These are phyloP conservation scores for Sanghuangporus baumii DNA, from an alignment of 1,284 basidiomycete genomes.

Conservation along the genomic window DNA sequence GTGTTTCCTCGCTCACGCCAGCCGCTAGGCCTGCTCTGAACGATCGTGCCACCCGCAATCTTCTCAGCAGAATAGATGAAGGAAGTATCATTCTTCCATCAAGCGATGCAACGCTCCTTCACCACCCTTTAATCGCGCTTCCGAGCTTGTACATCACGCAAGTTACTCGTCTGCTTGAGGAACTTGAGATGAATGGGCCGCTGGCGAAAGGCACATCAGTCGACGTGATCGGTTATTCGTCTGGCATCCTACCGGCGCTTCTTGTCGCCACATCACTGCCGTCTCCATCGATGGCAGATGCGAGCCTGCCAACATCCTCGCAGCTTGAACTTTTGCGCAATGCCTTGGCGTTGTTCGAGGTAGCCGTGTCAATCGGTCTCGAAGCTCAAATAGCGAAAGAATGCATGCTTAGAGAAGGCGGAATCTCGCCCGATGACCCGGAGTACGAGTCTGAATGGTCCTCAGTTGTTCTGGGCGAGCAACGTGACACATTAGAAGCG, in stretches of 20 bases:
- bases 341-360: constrained; percentile 11
- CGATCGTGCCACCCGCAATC: constrained; percentile 1
- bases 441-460: constrained; percentile 12
- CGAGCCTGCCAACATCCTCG: neutral
- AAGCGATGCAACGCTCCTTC: constrained; percentile 2
- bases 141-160: constrained; percentile 16
- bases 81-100: constrained; percentile 8
- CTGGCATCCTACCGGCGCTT: constrained; percentile 16
- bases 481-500: constrained; percentile 7
- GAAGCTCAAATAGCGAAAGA: constrained; percentile 11
- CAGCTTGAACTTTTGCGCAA: constrained; percentile 7
- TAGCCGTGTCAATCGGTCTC: constrained; percentile 9
- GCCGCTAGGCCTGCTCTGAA: neutral
- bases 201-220: neutral
- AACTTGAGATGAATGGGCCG: neutral
- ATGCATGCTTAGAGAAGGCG: constrained; percentile 5
- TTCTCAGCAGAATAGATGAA: constrained; percentile 3
- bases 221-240: constrained; percentile 16
- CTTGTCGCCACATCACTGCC: constrained; percentile 16
- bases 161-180: constrained; percentile 14
- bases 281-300: neutral
- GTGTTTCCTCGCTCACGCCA: constrained; percentile 2
- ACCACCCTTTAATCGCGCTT: constrained; percentile 13
- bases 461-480: constrained; percentile 13
- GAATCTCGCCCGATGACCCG: constrained; percentile 13